Evolutionary conservation across 345 rosid genomes (phyloP), one percentile per base, ranked within the genome.

Genomic region (Syzygium aqueum): DNA sequence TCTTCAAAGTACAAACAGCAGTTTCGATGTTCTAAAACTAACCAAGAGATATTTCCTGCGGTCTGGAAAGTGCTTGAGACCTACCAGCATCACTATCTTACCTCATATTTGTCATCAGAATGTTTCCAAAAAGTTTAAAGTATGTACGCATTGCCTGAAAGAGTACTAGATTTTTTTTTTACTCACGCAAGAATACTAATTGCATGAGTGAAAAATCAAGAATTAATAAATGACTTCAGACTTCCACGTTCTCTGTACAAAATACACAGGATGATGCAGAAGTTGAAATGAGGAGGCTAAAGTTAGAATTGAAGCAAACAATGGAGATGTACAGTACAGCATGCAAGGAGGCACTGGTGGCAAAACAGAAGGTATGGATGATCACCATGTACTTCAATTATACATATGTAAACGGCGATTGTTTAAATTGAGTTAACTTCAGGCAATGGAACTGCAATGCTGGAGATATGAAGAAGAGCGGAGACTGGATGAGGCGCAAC

Each of bases 241-340:
- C 25, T 73, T 73, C 82, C 49, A 16, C 7, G 14, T 73, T 33
- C 82, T 37, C 82, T 43, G 84, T 30, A 28, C 40, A 28, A 61
- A 51, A 67, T 73, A 28, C 22, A 50, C 88, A 97, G 98, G 99
- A 95, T 28, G 98, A 95, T 19, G 93, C 93, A 85, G 99, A 96
- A 93, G 89, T 94, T 53, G 99, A 97, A 91, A 95, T 97, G 99
- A 92, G 94, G 92, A 95, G 97, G 91, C 87, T 97, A 86, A 96
- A 90, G 92, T 88, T 89, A 86, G 99, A 97, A 93, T 90, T 97
- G 89, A 95, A 95, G 90, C 96, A 96, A 91, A 96, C 99, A 46
- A 94, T 95, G 93, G 96, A 94, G 49, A 88, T 96, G 93, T 97
- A 97, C 87, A 93, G 93, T 86, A 91, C 92, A 73, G 99, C 99